Base-by-base conservation (phyloP, 441 rosid species). In the Metrosideros polymorpha region DNA sequence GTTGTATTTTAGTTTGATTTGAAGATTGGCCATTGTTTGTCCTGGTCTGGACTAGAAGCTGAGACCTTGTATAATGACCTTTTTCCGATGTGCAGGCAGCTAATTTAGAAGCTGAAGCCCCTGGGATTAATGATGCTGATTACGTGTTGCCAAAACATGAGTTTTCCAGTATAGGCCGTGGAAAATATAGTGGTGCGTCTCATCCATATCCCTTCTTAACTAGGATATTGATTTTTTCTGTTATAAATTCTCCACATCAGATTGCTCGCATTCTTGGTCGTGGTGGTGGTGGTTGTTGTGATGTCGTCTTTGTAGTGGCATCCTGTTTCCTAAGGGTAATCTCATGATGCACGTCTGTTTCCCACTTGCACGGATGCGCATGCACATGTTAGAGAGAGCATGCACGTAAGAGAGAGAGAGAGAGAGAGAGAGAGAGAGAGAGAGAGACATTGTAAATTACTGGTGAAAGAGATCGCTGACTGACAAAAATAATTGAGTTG, bases 121-220 rank as follows among this genome's bases (percentile, higher is more conserved):
- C 98, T 83, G 98, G 94, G 90, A 93, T 95, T 86, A 93, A 91
- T 63, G 93, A 90, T 86, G 91, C 92, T 59, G 97, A 90, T 88
- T 94, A 92, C 90, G 94, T 91, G 86, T 89, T 93, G 91, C 89
- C 92, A 79, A 94, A 92, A 89, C 94, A 92, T 82, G 96, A 91
- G 85, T 95, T 90, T 89, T 91, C 98, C 71, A 90, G 92, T 90
- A 88, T 92, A 88, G 90, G 92, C 27, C 95, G 89, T 86, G 96
- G 92, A 93, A 96, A 96, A 88, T 94, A 93, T 89, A 91, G 95
- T 89, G 99, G 99, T 96, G 93, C 82, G 88, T 54, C 87, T 83
- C 61, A 53, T 66, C 88, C 55, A 42, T 85, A 27, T 79, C 87
- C 87, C 87, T 51, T 83, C 45, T 35, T 66, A 19, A 66, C 22